phyloP scores from a whole-genome alignment of 495 filamentous ascomycete species.

The Talaromyces stipitatus region DNA sequence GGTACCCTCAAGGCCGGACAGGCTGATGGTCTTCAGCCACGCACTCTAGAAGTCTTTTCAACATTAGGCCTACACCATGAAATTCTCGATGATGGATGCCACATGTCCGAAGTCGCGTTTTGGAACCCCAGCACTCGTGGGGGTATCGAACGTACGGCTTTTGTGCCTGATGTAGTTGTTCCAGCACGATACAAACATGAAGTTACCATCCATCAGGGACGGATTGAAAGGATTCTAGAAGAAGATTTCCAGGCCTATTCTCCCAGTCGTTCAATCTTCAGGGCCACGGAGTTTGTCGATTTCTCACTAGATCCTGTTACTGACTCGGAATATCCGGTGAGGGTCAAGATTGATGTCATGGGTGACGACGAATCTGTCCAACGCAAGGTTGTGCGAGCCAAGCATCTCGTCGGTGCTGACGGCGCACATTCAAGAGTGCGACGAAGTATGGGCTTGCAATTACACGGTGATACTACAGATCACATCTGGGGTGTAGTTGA shows the following conservation, averaged over 20 bases:
- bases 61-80: constrained; percentile 15
- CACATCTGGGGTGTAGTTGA: constrained; percentile 62
- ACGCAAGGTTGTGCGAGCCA: constrained; percentile 40
- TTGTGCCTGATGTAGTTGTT: constrained; percentile 38
- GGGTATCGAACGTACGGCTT: constrained; percentile 42
- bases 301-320: background rate
- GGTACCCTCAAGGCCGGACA: constrained; percentile 44
- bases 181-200: constrained; percentile 44
- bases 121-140: constrained; percentile 43
- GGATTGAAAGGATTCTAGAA: constrained; percentile 54
- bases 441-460: constrained; percentile 46
- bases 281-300: constrained; percentile 8
- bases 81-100: constrained; percentile 45
- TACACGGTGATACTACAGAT: constrained; percentile 57
- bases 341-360: background rate
- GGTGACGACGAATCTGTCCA: constrained; percentile 7
- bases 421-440: constrained; percentile 58
- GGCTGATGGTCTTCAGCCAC: constrained; percentile 55
- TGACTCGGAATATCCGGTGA: background rate
- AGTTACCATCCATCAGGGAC: constrained; percentile 53
- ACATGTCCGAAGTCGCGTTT: constrained; percentile 43
- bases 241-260: constrained; percentile 45
- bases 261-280: constrained; percentile 34
- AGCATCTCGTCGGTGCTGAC: constrained; percentile 64
- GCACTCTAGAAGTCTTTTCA: constrained; percentile 61